Percentiles rank a stretch among this genome's conserved stretches.
These are phyloP conservation scores for Krasilnikovozyma curviuscula DNA, from an alignment of 768 basidiomycete species.

Conservation along the genomic window DNA sequence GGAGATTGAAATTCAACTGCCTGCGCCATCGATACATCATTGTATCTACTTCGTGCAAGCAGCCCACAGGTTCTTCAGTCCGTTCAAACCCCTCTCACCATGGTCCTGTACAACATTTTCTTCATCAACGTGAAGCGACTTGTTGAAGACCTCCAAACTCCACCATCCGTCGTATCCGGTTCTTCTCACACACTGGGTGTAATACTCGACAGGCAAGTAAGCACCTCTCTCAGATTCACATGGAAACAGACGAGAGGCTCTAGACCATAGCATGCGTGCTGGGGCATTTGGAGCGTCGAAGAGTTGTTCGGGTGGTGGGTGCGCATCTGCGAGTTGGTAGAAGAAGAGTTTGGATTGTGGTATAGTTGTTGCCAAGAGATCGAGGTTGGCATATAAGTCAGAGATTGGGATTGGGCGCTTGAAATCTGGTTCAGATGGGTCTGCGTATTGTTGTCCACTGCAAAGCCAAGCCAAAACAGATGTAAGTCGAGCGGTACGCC, in stretches of 20 bases:
- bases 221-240: constrained; percentile 22
- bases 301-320: constrained; percentile 11
- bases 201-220: constrained; percentile 28
- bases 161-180: constrained; percentile 29
- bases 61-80: constrained; percentile 18
- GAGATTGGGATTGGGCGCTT: too few relatives aligned
- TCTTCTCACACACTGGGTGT: constrained; percentile 23
- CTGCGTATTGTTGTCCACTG: constrained; percentile 2
- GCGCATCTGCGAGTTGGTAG: constrained; percentile 30
- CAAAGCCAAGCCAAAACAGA: too few relatives aligned
- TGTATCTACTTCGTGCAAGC: too few relatives aligned
- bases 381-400: too few relatives aligned
- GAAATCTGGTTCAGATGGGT: constrained; percentile 11
- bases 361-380: constrained; percentile 20
- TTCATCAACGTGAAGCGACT: constrained; percentile 17
- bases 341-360: constrained; percentile 30
- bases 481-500: too few relatives aligned
- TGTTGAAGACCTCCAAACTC: constrained; percentile 31
- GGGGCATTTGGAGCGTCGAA: constrained; percentile 19
- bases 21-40: too few relatives aligned
- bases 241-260: constrained; percentile 29
- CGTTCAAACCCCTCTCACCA: constrained; percentile 20
- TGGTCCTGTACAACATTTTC: constrained; percentile 18
- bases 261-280: constrained; percentile 29
- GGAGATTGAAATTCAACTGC: too few relatives aligned